Evolutionary conservation across 2,329 filamentous ascomycete species (phyloP).

Genomic region (Sporothrix sp.): DNA sequence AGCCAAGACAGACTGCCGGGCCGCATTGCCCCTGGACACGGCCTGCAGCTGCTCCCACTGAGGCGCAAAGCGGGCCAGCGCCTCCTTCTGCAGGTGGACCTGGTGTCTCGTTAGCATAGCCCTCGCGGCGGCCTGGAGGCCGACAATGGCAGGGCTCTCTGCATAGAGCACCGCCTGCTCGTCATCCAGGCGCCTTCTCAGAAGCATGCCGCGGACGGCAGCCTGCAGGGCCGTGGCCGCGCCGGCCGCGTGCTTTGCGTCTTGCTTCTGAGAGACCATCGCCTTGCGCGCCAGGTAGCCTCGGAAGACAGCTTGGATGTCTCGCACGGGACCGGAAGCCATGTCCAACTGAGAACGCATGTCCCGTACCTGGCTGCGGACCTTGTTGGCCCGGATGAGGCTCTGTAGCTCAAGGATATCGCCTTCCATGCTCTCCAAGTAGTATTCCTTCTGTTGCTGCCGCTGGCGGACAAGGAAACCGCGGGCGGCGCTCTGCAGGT

Average conservation of each 20-base stretch:
- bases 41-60: slow-evolving; percentile 43
- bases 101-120: slow-evolving; percentile 50
- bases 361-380: slow-evolving; percentile 47
- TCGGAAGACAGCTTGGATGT: slow-evolving; percentile 56
- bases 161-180: slow-evolving; percentile 44
- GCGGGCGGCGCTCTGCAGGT: slow-evolving; percentile 68
- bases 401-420: slow-evolving; percentile 75
- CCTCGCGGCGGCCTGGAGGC: slow-evolving; percentile 57
- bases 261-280: slow-evolving; percentile 44
- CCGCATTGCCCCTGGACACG: slow-evolving; percentile 37
- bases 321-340: slow-evolving; percentile 53
- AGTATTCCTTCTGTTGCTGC: slow-evolving; percentile 51
- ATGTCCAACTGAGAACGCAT: slow-evolving; percentile 49
- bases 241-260: slow-evolving; percentile 42
- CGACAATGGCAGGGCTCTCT: slow-evolving; percentile 39
- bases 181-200: slow-evolving; percentile 46
- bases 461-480: slow-evolving; percentile 63
- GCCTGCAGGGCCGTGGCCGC: slow-evolving; percentile 54
- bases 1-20: slow-evolving; percentile 34
- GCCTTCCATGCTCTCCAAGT: slow-evolving; percentile 60
- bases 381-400: slow-evolving; percentile 61
- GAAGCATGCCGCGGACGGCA: slow-evolving; percentile 55
- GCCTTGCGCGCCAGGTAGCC: slow-evolving; percentile 56
- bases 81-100: slow-evolving; percentile 40
- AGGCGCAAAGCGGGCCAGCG: slow-evolving; percentile 39